These are phyloP conservation scores for Hibiscus trionum DNA, from an alignment of 345 rosid genomes.

Conservation along the genomic window DNA sequence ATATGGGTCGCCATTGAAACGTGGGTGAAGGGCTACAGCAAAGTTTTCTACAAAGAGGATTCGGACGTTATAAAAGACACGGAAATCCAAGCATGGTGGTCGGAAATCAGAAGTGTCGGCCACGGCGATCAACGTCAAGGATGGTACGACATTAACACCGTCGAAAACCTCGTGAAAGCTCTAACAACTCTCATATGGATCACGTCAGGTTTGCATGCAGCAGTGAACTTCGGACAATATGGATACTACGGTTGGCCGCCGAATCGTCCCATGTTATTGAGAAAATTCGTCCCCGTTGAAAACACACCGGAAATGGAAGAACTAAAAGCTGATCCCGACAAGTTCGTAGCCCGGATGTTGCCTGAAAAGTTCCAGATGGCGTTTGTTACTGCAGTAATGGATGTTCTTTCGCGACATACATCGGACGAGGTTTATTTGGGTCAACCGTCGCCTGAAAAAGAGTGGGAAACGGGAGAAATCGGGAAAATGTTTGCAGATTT, in stretches of 20 bases:
- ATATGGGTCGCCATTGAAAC: constrained; percentile 45
- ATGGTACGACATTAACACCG: constrained; percentile 34
- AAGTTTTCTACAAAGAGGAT: constrained; percentile 33
- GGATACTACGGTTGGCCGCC: constrained; percentile 49
- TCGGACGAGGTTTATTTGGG: neutral
- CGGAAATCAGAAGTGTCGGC: constrained; percentile 35
- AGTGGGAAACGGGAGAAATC: constrained; percentile 18
- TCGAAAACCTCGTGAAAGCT: constrained; percentile 24
- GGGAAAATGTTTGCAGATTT: no score
- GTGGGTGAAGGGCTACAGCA: constrained; percentile 47
- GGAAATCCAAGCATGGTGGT: constrained; percentile 59
- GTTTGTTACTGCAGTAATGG: neutral
- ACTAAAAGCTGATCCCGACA: constrained; percentile 33
- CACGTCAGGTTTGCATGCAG: constrained; percentile 42
- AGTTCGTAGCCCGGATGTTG: constrained; percentile 35
- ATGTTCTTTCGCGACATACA: neutral
- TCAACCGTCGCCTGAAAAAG: neutral
- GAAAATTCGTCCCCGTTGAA: constrained; percentile 33
- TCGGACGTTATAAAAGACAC: constrained; percentile 23
- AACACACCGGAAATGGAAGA: constrained; percentile 30
- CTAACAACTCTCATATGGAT: constrained; percentile 28
- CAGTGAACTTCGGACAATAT: constrained; percentile 46
- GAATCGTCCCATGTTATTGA: constrained; percentile 40
- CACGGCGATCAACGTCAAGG: constrained; percentile 40
- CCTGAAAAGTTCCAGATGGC: constrained; percentile 39